Evolutionary conservation across 1,284 basidiomycete species (phyloP).

Genomic region (Pyrrhoderma lamaoense): DNA sequence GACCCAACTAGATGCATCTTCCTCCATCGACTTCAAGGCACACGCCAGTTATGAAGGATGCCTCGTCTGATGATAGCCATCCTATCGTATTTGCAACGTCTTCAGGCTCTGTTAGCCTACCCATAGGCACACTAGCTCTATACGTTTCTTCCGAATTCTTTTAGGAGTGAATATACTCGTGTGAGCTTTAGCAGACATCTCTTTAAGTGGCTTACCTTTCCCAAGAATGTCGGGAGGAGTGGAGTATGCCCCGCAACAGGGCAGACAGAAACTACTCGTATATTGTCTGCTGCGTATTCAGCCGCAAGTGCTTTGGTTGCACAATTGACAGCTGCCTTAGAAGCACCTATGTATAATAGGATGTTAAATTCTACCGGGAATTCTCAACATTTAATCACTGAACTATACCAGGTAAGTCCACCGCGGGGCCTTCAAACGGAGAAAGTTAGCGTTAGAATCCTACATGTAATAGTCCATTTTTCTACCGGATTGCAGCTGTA

Average conservation of each 20-base stretch:
- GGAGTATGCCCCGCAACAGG: constrained; percentile 16
- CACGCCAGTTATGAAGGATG: constrained; percentile 77
- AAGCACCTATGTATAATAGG: constrained; percentile 2
- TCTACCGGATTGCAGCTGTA: constrained; percentile 14
- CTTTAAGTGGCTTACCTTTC: constrained; percentile 10
- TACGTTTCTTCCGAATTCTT: constrained; percentile 12
- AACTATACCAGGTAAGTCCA: constrained; percentile 17
- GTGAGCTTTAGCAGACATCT: not conserved
- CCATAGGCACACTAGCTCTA: constrained; percentile 14
- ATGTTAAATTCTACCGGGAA: not conserved
- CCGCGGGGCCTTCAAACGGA: constrained; percentile 11
- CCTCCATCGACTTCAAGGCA: constrained; percentile 85
- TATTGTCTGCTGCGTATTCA: constrained; percentile 7
- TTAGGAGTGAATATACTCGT: not conserved
- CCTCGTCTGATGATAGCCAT: constrained; percentile 80
- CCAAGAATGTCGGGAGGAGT: constrained; percentile 13
- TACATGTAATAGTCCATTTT: not conserved
- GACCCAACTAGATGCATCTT: constrained; percentile 12
- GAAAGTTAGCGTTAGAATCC: not conserved
- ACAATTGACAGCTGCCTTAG: constrained; percentile 9
- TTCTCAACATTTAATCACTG: not conserved
- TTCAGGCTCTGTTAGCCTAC: constrained; percentile 13
- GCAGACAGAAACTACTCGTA: constrained; percentile 14
- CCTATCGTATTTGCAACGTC: constrained; percentile 51
- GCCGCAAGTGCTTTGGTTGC: constrained; percentile 13